Evolutionary conservation across 2,329 filamentous ascomycete genomes (phyloP).

Genomic region (Diaporthe australafricana): DNA sequence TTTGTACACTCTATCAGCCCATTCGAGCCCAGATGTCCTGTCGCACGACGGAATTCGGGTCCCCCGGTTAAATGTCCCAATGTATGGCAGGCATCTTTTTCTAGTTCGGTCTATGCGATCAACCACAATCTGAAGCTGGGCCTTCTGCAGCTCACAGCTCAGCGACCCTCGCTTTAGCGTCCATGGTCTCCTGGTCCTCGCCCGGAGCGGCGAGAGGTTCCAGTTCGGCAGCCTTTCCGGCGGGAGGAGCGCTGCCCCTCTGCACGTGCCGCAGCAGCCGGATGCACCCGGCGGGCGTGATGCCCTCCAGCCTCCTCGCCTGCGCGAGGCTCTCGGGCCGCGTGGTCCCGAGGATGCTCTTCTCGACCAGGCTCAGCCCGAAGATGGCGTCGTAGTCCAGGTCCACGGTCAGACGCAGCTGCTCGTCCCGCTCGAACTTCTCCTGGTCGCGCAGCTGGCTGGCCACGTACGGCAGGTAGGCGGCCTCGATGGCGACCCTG

Average conservation of each 20-base stretch:
- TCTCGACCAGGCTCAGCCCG: slow-evolving; percentile 85
- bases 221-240: neutral
- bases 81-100: neutral
- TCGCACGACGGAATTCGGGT: neutral
- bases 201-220: slow-evolving; percentile 43
- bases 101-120: neutral
- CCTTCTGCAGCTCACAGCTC: slow-evolving; percentile 44
- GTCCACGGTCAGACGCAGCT: slow-evolving; percentile 75
- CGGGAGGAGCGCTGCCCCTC: neutral
- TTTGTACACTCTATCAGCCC: slow-evolving; percentile 11
- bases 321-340: slow-evolving; percentile 89
- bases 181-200: slow-evolving; percentile 52
- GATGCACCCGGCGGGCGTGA: slow-evolving; percentile 71
- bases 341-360: slow-evolving; percentile 74
- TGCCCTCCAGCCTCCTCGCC: slow-evolving; percentile 86
- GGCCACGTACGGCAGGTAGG: slow-evolving; percentile 87
- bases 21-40: neutral
- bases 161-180: slow-evolving; percentile 52
- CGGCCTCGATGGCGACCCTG: slow-evolving; percentile 83
- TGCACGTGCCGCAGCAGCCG: slow-evolving; percentile 72
- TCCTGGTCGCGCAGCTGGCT: slow-evolving; percentile 76
- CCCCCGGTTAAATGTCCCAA: neutral
- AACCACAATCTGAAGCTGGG: neutral
- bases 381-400: slow-evolving; percentile 80
- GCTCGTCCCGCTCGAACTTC: slow-evolving; percentile 81